Percentiles rank a stretch among this genome's conserved stretches.
These are phyloP conservation scores for Vachellia pachyceras DNA, from an alignment of 306 rosid genomes.

Conservation along the genomic window DNA sequence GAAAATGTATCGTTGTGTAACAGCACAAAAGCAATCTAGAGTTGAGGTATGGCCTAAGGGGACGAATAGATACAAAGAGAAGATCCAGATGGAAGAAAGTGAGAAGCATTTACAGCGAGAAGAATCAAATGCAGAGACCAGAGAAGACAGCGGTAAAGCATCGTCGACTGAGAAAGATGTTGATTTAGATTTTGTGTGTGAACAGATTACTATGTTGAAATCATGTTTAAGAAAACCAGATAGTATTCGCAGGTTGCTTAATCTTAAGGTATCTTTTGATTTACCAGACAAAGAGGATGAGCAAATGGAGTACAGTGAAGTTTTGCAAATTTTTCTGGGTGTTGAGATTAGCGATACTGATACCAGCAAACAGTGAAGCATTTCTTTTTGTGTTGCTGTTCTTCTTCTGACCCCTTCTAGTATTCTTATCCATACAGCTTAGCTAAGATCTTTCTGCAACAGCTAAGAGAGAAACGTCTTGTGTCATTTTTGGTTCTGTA, in stretches of 20 bases:
- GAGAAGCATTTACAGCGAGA: conserved; percentile 21
- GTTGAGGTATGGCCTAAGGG: conserved; percentile 4
- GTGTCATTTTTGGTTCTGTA: conserved; percentile 2
- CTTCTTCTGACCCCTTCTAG: neutral
- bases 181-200: conserved; percentile 12
- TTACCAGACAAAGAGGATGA: conserved; percentile 25
- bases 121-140: conserved; percentile 16
- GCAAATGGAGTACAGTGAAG: neutral
- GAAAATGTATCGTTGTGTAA: conserved; percentile 5
- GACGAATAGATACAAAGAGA: conserved; percentile 19
- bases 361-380: neutral
- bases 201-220: conserved; percentile 35
- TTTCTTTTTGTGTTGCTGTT: neutral
- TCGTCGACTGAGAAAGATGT: conserved; percentile 16
- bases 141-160: neutral
- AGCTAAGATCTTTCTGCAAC: neutral
- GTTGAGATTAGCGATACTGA: conserved; percentile 4
- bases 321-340: conserved; percentile 22
- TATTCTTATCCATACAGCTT: neutral
- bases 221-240: conserved; percentile 59
- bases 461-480: neutral
- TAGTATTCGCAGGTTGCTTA: conserved; percentile 44
- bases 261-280: conserved; percentile 48
- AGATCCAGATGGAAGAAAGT: neutral
- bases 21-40: neutral